Evolutionary conservation across 192 early-diverging fungal genomes (phyloP).

Genomic region (Phycomyces nitens): DNA sequence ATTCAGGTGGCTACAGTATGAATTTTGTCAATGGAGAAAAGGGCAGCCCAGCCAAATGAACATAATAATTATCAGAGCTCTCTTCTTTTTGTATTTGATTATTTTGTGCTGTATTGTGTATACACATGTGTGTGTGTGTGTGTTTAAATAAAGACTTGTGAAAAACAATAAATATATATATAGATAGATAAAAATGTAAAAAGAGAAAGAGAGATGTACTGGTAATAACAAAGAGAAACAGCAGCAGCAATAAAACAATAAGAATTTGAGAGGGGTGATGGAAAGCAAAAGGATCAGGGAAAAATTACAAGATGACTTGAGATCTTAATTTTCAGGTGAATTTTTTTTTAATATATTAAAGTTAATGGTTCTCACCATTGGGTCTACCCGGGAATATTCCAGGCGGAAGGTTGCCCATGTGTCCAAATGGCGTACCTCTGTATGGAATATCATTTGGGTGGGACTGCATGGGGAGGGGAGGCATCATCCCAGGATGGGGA

Average conservation of each 20-base stretch:
- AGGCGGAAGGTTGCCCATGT: constrained; percentile 6
- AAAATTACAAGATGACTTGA: no score
- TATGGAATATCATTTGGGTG: background rate
- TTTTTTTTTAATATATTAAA: background rate
- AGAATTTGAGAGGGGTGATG: no score
- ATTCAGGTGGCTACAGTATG: constrained; percentile 52
- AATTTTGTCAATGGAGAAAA: constrained; percentile 56
- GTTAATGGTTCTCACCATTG: background rate
- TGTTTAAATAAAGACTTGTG: background rate
- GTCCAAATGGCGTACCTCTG: no score
- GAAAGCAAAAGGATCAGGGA: no score
- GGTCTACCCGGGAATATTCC: constrained; percentile 16
- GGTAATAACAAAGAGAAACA: background rate
- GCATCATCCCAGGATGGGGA: background rate
- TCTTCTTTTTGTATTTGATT: no score
- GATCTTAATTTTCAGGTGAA: no score
- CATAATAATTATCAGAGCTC: no score
- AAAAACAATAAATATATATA: background rate
- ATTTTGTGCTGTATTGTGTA: no score
- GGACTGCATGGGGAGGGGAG: background rate
- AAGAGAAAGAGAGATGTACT: background rate
- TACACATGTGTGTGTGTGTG: background rate
- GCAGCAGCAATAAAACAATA: background rate
- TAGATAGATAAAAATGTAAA: no score
- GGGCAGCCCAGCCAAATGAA: background rate